Percentiles rank a stretch among this genome's conserved stretches.
These are phyloP conservation scores for Phyllosticta ampelicida DNA, from an alignment of 2,329 filamentous ascomycete genomes.

Conservation along the genomic window DNA sequence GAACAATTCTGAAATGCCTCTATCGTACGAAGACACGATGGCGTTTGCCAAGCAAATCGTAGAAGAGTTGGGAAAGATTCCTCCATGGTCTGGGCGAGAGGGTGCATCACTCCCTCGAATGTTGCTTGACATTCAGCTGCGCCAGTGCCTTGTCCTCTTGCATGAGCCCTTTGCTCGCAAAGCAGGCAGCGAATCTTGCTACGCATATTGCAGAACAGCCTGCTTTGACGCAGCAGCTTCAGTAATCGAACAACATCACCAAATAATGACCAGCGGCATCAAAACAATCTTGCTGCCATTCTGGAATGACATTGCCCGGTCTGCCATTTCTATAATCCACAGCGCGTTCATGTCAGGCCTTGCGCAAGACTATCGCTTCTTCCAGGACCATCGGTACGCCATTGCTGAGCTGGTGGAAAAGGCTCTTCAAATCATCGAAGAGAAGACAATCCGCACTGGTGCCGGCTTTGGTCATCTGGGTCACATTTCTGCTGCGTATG, in stretches of 20 bases:
- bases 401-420: constrained; percentile 22
- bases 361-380: constrained; percentile 17
- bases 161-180: constrained; percentile 24
- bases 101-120: constrained; percentile 14
- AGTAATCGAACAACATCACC: constrained; percentile 18
- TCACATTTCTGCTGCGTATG: constrained; percentile 8
- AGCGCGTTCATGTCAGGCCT: constrained; percentile 4
- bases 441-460: constrained; percentile 21
- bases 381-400: constrained; percentile 18
- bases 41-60: constrained; percentile 23
- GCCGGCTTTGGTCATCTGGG: constrained; percentile 6
- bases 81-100: constrained; percentile 4
- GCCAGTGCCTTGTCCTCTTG: constrained; percentile 24
- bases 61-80: constrained; percentile 7
- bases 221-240: constrained; percentile 20
- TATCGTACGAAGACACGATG: constrained; percentile 24
- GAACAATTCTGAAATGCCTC: constrained; percentile 20
- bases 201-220: constrained; percentile 22
- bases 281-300: background rate
- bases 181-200: constrained; percentile 18
- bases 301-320: constrained; percentile 2
- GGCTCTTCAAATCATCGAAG: constrained; percentile 21
- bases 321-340: constrained; percentile 7
- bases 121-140: constrained; percentile 20
- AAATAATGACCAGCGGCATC: constrained; percentile 8